These are phyloP conservation scores for Salpingoeca rosetta DNA, from an alignment of 78 protist species.

Conservation along the genomic window DNA sequence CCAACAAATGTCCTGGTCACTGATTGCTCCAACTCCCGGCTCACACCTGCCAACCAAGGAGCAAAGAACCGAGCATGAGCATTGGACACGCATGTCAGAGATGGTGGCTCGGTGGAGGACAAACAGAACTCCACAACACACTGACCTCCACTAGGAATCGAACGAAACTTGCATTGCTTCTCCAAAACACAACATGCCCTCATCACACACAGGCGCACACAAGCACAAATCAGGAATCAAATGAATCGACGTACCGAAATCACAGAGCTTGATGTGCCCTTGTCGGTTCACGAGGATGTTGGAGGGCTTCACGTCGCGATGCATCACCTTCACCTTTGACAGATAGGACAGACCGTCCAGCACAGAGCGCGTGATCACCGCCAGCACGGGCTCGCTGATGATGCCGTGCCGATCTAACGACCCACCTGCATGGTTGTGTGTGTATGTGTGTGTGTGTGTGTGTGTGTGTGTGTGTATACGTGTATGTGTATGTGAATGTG, in stretches of 20 bases:
- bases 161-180: too few relatives aligned
- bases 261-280: slow-evolving; percentile 60
- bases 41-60: not conserved
- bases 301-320: slow-evolving; percentile 65
- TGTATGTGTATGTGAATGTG: not conserved
- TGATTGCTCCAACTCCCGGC: slow-evolving; percentile 14
- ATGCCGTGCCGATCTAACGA: not conserved
- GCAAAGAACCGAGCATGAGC: not conserved
- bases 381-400: not conserved
- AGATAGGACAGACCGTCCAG: not conserved
- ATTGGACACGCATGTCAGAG: too few relatives aligned
- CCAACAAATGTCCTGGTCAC: slow-evolving; percentile 57
- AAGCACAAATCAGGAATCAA: not conserved
- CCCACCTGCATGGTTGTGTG: too few relatives aligned
- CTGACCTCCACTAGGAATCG: too few relatives aligned
- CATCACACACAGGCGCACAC: not conserved
- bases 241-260: slow-evolving; percentile 44
- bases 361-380: not conserved
- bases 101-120: too few relatives aligned
- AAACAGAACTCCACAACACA: too few relatives aligned
- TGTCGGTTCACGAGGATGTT: slow-evolving; percentile 39
- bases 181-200: too few relatives aligned
- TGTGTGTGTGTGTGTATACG: not conserved
- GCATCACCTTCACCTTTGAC: not conserved
- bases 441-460: too few relatives aligned